Conservation (phyloP, 75 land plant species). For the Azolla pinnata region DNA sequence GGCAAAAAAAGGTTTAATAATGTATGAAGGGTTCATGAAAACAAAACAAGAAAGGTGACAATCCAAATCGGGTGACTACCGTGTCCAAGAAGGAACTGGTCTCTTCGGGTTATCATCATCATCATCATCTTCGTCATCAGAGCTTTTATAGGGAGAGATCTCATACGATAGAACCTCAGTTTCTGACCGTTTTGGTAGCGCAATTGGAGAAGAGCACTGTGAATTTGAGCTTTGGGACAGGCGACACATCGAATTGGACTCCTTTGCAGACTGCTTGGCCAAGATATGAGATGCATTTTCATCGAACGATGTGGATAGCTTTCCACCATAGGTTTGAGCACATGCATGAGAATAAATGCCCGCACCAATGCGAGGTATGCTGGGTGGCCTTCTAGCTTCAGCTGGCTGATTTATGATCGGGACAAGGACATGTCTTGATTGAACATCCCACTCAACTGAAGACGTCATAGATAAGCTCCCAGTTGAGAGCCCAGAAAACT, state of each 20-base stretch:
- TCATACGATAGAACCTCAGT: constrained; percentile 35
- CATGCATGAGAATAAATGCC: no score
- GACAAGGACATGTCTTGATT: background rate
- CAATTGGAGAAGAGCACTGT: constrained; percentile 1
- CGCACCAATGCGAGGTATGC: no score
- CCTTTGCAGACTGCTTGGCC: background rate
- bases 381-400: no score
- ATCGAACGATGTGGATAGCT: background rate
- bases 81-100: constrained; percentile 66
- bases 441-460: background rate
- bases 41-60: constrained; percentile 6
- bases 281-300: background rate
- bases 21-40: no score
- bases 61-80: no score
- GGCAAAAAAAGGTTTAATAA: no score
- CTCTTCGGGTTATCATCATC: constrained; percentile 34
- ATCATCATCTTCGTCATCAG: constrained; percentile 65
- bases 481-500: background rate
- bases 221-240: background rate
- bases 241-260: background rate
- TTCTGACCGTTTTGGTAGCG: background rate
- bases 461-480: constrained; percentile 2
- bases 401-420: no score
- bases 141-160: constrained; percentile 60
- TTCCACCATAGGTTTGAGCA: background rate